Percentiles rank a stretch among this genome's conserved stretches.
These are phyloP conservation scores for Cryptococcus sp. DNA, from an alignment of 1,284 basidiomycete genomes.

Conservation along the genomic window DNA sequence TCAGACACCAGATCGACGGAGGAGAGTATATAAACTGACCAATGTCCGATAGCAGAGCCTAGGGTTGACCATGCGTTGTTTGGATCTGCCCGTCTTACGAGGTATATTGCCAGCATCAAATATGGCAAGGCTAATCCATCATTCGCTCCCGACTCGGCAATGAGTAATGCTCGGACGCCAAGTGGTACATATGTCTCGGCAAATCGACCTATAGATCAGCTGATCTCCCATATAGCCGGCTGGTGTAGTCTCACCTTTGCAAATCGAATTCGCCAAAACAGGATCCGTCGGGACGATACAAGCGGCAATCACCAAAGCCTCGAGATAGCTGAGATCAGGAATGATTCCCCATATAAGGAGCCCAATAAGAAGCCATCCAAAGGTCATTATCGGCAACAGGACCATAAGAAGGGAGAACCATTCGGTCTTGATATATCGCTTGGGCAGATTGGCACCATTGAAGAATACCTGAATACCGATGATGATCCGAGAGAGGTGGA, in stretches of 20 bases:
- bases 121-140: constrained; percentile 92
- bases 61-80: constrained; percentile 15
- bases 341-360: constrained; percentile 76
- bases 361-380: constrained; percentile 78
- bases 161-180: constrained; percentile 27
- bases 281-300: constrained; percentile 95
- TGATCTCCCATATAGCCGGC: background rate
- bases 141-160: constrained; percentile 35
- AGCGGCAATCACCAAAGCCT: constrained; percentile 76
- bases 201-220: constrained; percentile 4
- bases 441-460: constrained; percentile 85
- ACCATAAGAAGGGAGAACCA: constrained; percentile 79
- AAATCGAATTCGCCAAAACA: constrained; percentile 64
- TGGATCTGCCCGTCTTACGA: constrained; percentile 60
- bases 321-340: constrained; percentile 76
- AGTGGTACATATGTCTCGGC: constrained; percentile 31
- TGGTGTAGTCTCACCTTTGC: constrained; percentile 53
- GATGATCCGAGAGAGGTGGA: constrained; percentile 83
- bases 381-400: constrained; percentile 71
- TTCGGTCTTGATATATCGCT: constrained; percentile 74
- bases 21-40: background rate
- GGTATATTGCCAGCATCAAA: constrained; percentile 80
- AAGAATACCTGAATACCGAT: constrained; percentile 94
- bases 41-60: background rate
- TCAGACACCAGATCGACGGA: too few relatives aligned